Conservation (phyloP, 208 protist genomes). For the Acanthamoeba healyi region DNA sequence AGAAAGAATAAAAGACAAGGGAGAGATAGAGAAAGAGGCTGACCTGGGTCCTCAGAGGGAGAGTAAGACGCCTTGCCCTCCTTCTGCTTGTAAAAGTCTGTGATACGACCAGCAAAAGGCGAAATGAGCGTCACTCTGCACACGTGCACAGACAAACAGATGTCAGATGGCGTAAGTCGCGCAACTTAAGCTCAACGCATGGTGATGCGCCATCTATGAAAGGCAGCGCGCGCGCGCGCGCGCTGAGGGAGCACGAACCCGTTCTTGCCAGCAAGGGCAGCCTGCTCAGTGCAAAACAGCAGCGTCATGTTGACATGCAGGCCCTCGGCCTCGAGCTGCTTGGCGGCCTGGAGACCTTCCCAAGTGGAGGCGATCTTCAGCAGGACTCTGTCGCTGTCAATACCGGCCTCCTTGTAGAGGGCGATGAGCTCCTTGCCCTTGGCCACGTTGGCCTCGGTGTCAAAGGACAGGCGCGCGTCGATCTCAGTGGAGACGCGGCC, state of each 20-base stretch:
- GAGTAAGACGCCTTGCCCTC: conserved; percentile 85
- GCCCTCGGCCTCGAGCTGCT: conserved; percentile 95
- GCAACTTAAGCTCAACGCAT: no score
- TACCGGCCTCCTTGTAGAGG: conserved; percentile 96
- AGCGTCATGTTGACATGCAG: conserved; percentile 98
- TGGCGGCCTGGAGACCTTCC: conserved; percentile 96
- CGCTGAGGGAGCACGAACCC: no score
- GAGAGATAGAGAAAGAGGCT: no score
- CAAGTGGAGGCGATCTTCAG: conserved; percentile 98
- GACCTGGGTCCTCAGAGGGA: conserved; percentile 92
- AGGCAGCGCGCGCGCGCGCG: no score
- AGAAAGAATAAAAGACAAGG: no score
- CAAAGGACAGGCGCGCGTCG: conserved; percentile 97
- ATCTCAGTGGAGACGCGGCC: conserved; percentile 98
- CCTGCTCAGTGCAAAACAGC: conserved; percentile 96
- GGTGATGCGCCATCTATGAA: no score
- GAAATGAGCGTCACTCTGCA: conserved; percentile 85
- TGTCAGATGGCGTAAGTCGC: no score
- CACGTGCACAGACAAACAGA: no score
- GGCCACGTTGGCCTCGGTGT: conserved; percentile 93
- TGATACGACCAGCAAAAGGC: conserved; percentile 97
- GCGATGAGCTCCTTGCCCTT: conserved; percentile 95
- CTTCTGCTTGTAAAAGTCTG: conserved; percentile 96
- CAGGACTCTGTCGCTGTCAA: conserved; percentile 95
- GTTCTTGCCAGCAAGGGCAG: conserved; percentile 13